Evolutionary conservation across 1,139 yeast genomes (phyloP).

Genomic region (Meyerozyma smithsonii): DNA sequence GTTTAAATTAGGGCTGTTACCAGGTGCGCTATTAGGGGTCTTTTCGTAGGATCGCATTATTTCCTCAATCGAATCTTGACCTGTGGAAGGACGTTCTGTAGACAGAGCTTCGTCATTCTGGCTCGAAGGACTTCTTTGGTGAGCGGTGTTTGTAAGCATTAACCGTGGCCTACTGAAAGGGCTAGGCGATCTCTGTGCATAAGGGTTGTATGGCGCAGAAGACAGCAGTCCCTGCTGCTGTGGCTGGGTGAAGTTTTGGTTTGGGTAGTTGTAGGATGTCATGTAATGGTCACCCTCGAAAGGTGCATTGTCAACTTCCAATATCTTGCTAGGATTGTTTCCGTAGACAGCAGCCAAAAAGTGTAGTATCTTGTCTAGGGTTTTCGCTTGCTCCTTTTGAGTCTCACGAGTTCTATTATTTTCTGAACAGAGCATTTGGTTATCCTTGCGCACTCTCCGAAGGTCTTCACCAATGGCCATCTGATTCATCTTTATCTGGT

Average conservation of each 20-base stretch:
- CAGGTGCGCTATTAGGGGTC: slow-evolving; percentile 14
- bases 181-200: slow-evolving; percentile 11
- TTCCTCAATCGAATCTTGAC: slow-evolving; percentile 30
- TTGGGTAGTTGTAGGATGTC: slow-evolving; percentile 15
- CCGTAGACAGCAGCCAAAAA: slow-evolving; percentile 85
- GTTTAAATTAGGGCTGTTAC: slow-evolving; percentile 18
- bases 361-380: slow-evolving; percentile 80
- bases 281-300: slow-evolving; percentile 15
- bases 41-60: slow-evolving; percentile 30
- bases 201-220: slow-evolving; percentile 8
- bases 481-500: slow-evolving; percentile 73
- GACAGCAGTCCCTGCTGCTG: slow-evolving; percentile 8
- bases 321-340: slow-evolving; percentile 47
- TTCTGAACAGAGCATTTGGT: slow-evolving; percentile 88
- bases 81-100: too few relatives aligned
- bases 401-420: slow-evolving; percentile 78
- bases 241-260: slow-evolving; percentile 5
- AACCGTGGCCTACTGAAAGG: slow-evolving; percentile 33
- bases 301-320: slow-evolving; percentile 27
- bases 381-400: slow-evolving; percentile 79
- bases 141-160: slow-evolving; percentile 42
- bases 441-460: slow-evolving; percentile 76
- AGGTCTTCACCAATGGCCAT: slow-evolving; percentile 78
- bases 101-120: not conserved
- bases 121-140: slow-evolving; percentile 15